Percentiles rank a stretch among this genome's conserved stretches.
These are phyloP conservation scores for Hyphopichia fennica DNA, from an alignment of 1,139 yeast species.

Conservation along the genomic window DNA sequence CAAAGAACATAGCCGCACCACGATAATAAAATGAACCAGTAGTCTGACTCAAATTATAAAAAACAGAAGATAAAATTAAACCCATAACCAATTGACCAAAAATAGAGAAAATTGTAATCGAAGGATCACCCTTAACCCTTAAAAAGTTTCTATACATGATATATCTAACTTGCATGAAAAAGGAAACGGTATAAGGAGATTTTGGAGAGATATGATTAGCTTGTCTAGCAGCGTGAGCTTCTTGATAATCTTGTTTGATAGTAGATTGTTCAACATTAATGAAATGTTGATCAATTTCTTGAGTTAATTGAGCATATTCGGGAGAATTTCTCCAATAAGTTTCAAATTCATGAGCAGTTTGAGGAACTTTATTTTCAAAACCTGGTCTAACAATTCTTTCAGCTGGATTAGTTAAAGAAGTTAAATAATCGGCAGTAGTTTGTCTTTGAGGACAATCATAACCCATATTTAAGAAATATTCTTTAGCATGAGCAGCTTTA, in stretches of 20 bases:
- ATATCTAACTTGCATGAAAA: conserved; percentile 62
- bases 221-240: conserved; percentile 59
- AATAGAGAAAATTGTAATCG: conserved; percentile 59
- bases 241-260: conserved; percentile 31
- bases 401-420: conserved; percentile 57
- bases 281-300: conserved; percentile 35
- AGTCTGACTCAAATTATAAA: conserved; percentile 53
- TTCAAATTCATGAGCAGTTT: conserved; percentile 69
- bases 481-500: conserved; percentile 55
- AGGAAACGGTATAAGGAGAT: conserved; percentile 69
- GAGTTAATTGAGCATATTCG: conserved; percentile 37
- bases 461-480: conserved; percentile 49
- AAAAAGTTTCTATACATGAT: conserved; percentile 61
- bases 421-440: conserved; percentile 79
- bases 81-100: conserved; percentile 73
- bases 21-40: conserved; percentile 60
- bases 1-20: conserved; percentile 74
- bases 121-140: conserved; percentile 66
- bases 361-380: conserved; percentile 62
- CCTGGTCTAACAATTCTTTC: conserved; percentile 50
- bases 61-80: conserved; percentile 70
- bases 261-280: conserved; percentile 14
- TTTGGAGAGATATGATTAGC: conserved; percentile 50
- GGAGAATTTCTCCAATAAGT: conserved; percentile 62
- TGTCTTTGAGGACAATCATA: conserved; percentile 68